Evolutionary conservation across 2,329 filamentous ascomycete genomes (phyloP), one percentile per base, ranked within the genome.

Genomic region (Fusarium pseudonygamai): DNA sequence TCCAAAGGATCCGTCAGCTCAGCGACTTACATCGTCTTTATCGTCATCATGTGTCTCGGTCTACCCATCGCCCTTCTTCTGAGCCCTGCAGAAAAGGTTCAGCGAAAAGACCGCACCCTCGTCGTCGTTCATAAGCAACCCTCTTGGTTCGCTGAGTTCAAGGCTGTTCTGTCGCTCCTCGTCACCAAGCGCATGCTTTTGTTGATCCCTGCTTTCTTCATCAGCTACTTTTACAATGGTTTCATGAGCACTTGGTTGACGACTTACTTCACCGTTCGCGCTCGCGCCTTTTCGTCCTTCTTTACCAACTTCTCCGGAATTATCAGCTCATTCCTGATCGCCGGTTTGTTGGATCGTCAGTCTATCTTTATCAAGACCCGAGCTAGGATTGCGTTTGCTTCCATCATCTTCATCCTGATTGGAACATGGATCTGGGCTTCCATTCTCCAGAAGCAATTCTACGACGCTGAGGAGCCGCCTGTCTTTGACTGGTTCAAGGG

Each of bases 301-400:
- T 68, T 68, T 0, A 68, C 65, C 16, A 68, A 68, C 26, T 68
- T 68, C 11, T 60, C 65, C 2, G 65, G 65, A 26, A 68, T 68
- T 1, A 68, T 68, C 32, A 68, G 65, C 1, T 68, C 65, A 0
- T 68, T 68, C 42, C 14, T 68, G 0, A 68, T 68, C 1, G 65
- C 65, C 0, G 64, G 14, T 6, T 22, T 68, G 9, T 45, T 75
- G 32, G 72, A 75, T 46, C 58, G 69, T 7, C 72, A 75, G 43
- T 71, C 69, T 0, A 75, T 75, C 6, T 71, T 53, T 4, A 75
- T 75, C 55, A 75, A 75, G 32, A 75, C 69, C 7, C 72, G 76
- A 52, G 65, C 65, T 7, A 7, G 65, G 36, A 63, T 68, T 5
- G 65, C 65, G 0, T 68, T 68, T 0, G 20, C 42, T 13, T 36